Conservation (phyloP, 345 rosid species). For the Eucalyptus regnans region DNA sequence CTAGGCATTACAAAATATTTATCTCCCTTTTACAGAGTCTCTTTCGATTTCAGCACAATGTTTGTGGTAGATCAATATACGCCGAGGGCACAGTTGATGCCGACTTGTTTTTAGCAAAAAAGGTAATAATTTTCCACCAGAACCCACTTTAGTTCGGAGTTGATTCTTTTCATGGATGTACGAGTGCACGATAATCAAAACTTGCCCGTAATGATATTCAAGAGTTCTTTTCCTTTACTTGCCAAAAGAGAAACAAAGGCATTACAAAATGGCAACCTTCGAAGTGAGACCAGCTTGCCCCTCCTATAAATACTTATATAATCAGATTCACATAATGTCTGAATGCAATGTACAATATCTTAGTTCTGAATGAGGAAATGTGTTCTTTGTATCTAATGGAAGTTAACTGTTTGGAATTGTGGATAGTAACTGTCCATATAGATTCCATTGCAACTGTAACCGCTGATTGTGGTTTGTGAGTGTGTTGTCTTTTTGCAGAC, state of each 20-base stretch:
- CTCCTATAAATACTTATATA: background rate
- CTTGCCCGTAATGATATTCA: background rate
- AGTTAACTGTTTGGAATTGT: background rate
- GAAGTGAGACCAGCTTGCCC: background rate
- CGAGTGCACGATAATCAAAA: background rate
- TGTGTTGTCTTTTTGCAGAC: conserved; percentile 19
- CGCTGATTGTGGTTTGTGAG: background rate
- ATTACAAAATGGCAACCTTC: background rate
- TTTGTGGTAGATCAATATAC: conserved; percentile 86
- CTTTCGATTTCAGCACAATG: conserved; percentile 97
- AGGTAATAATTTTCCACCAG: conserved; percentile 21
- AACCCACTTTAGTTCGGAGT: background rate
- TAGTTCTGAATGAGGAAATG: too few relatives aligned
- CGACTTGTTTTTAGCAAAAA: conserved; percentile 69
- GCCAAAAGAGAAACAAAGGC: background rate
- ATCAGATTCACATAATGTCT: background rate
- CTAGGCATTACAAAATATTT: background rate
- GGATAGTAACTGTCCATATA: background rate
- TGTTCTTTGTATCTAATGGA: background rate
- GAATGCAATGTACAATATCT: background rate
- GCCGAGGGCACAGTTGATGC: conserved; percentile 95
- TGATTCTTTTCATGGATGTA: background rate
- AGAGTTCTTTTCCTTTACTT: background rate
- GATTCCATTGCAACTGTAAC: background rate
- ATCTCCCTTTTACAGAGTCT: conserved; percentile 36